A percentile compares a stretch with the other conserved stretches of the same genome.
phyloP scores from a whole-genome alignment of 257 asterid genomes.

The Solanum chilense region DNA sequence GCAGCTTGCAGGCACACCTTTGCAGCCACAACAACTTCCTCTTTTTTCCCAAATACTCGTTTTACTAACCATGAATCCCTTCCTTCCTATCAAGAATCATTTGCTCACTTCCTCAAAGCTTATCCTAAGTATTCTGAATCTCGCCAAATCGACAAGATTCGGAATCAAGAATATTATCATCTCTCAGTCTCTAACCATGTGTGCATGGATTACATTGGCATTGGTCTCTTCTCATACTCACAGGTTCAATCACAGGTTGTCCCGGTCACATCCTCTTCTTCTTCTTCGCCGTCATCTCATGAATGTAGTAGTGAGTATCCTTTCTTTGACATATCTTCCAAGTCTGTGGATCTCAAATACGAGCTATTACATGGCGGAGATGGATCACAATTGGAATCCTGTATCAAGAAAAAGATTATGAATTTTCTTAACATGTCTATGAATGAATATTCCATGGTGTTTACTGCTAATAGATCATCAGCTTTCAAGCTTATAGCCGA shows the following conservation, averaged over 20 bases:
- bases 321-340: slow-evolving; percentile 36
- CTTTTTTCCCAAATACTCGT: slow-evolving; percentile 46
- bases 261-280: slow-evolving; percentile 18
- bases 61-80: slow-evolving; percentile 78
- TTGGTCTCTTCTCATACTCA: slow-evolving; percentile 75
- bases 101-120: slow-evolving; percentile 39
- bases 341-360: slow-evolving; percentile 58
- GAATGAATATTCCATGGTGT: slow-evolving; percentile 60
- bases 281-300: slow-evolving; percentile 10
- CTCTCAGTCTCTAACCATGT: slow-evolving; percentile 52
- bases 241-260: slow-evolving; percentile 35
- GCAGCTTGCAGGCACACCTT: slow-evolving; percentile 50
- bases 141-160: slow-evolving; percentile 42
- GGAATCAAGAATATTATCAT: slow-evolving; percentile 61
- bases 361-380: slow-evolving; percentile 53
- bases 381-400: slow-evolving; percentile 55
- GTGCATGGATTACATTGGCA: slow-evolving; percentile 76
- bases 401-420: slow-evolving; percentile 57
- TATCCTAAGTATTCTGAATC: slow-evolving; percentile 68
- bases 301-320: slow-evolving; percentile 26
- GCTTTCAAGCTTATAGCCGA: slow-evolving; percentile 80
- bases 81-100: slow-evolving; percentile 63
- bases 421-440: slow-evolving; percentile 56
- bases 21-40: slow-evolving; percentile 35
- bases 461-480: slow-evolving; percentile 76